Base-by-base conservation (phyloP, 192 early-diverging fungal genomes). In the Linnemannia zychae region DNA sequence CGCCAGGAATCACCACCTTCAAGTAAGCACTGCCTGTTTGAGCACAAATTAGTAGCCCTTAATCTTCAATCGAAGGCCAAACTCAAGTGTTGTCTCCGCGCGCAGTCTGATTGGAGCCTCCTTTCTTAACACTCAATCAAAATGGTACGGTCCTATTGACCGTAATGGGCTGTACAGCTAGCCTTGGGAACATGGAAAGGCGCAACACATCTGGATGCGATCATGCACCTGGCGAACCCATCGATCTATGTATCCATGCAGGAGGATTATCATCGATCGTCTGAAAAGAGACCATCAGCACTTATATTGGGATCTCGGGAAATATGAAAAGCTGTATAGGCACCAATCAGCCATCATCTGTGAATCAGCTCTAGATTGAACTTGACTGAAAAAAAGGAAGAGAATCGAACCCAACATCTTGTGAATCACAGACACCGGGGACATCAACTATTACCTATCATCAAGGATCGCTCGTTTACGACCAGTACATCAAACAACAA, bases 201-300 rank as follows among this genome's bases (percentile, higher is more conserved):
- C 57, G 13, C 24, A 28, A 63, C 12, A 31, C 24, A 24, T n/a
- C 24, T 31, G 12, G 12, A 31, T 63, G 13, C 57, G 57, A 63
- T 13, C 22, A 34, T 36, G 28, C 31, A 47, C 20, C 18, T 4
- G 0, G 18, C 71, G 4, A 44, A 57, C 28, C 34, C 75, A 76
- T 76, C 75, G 75, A 76, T 76, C 33, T 33, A n/a, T 16, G 47
- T 68, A 76, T 76, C 75, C 13, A 52, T 76, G 24, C 57, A 31
- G 57, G 57, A 63, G 40, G 28, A 31, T 28, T 31, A 12, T 31
- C 57, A 31, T 63, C 28, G 12, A 31, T 31, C 1, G 13, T 7
- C 28, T 13, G 12, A 63, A 31, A 31, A 13, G 9, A 1, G 7
- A 31, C 28, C 57, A 31, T 31, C 57, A 13, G 24, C 57, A 63